Percentiles rank a stretch among this genome's conserved stretches.
These are phyloP conservation scores for Phialemonium atrogriseum DNA, from an alignment of 2,329 filamentous ascomycete species.

Conservation along the genomic window DNA sequence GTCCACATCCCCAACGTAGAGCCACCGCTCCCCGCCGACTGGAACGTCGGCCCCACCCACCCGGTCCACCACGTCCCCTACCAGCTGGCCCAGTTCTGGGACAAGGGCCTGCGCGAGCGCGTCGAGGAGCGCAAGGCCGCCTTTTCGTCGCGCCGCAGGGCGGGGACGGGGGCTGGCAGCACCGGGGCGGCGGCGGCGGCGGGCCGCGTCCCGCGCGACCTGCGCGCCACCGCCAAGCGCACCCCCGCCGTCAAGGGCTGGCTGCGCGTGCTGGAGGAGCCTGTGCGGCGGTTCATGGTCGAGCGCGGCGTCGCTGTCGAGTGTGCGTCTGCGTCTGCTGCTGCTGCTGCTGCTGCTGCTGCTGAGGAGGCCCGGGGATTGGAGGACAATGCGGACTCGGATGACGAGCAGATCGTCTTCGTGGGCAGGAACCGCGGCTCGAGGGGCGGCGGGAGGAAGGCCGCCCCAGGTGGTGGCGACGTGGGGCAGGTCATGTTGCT, in stretches of 20 bases:
- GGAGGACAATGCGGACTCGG: slow-evolving; percentile 36
- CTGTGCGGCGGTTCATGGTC: slow-evolving; percentile 68
- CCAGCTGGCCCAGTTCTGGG: slow-evolving; percentile 82
- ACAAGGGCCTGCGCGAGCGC: slow-evolving; percentile 44
- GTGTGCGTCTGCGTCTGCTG: slow-evolving; percentile 4
- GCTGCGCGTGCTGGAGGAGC: slow-evolving; percentile 76
- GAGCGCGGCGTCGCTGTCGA: slow-evolving; percentile 24
- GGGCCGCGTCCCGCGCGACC: slow-evolving; percentile 65
- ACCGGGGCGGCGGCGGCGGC: slow-evolving; percentile 30
- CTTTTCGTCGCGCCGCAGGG: slow-evolving; percentile 4
- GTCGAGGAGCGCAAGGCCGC: slow-evolving; percentile 36
- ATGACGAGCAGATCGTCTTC: slow-evolving; percentile 89
- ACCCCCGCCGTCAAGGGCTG: slow-evolving; percentile 69
- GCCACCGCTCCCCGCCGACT: slow-evolving; percentile 75
- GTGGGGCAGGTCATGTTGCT: slow-evolving; percentile 60
- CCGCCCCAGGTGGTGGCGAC: slow-evolving; percentile 15
- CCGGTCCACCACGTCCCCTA: slow-evolving; percentile 72
- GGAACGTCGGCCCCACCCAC: slow-evolving; percentile 74
- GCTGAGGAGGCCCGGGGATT: slow-evolving; percentile 9
- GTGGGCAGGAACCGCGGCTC: slow-evolving; percentile 62
- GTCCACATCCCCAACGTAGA: slow-evolving; percentile 79
- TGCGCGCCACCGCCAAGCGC: slow-evolving; percentile 74
- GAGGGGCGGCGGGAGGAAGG: slow-evolving; percentile 45
- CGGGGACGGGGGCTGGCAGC: neutral
- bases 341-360: slow-evolving; percentile 1